Conservation (phyloP, 306 rosid species). For the Cotoneaster glaucophyllus region DNA sequence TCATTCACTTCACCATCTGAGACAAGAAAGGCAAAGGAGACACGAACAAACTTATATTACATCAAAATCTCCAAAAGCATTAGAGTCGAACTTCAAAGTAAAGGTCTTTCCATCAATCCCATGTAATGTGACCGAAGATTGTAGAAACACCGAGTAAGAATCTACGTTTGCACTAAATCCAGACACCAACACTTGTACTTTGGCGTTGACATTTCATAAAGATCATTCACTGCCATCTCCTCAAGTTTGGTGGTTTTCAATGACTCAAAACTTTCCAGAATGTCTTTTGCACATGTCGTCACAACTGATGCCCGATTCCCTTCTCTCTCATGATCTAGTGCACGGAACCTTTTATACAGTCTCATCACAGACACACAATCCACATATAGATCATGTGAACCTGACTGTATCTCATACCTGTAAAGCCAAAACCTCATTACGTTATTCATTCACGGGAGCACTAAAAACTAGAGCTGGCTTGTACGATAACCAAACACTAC, state of each 20-base stretch:
- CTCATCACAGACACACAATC: conserved; percentile 72
- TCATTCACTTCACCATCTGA: background rate
- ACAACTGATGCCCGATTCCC: conserved; percentile 12
- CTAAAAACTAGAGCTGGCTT: conserved; percentile 1
- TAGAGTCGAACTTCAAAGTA: background rate
- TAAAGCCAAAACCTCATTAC: conserved; percentile 26
- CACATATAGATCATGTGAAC: conserved; percentile 62
- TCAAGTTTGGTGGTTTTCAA: conserved; percentile 40
- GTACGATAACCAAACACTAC: no score
- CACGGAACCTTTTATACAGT: conserved; percentile 65
- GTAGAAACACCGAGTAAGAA: background rate
- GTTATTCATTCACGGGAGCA: background rate
- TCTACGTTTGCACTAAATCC: conserved; percentile 22
- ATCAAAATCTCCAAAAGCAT: background rate
- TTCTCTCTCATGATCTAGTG: conserved; percentile 34
- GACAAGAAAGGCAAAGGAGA: background rate
- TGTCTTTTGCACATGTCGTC: background rate
- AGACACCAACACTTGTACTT: conserved; percentile 79
- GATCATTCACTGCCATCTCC: conserved; percentile 53
- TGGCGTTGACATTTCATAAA: conserved; percentile 49
- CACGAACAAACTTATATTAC: background rate
- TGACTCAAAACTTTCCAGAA: conserved; percentile 13
- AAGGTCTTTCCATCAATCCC: background rate
- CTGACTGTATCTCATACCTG: conserved; percentile 69
- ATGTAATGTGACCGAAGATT: background rate